Conservation (phyloP, 495 filamentous ascomycete genomes). For the Cetradonia linearis region DNA sequence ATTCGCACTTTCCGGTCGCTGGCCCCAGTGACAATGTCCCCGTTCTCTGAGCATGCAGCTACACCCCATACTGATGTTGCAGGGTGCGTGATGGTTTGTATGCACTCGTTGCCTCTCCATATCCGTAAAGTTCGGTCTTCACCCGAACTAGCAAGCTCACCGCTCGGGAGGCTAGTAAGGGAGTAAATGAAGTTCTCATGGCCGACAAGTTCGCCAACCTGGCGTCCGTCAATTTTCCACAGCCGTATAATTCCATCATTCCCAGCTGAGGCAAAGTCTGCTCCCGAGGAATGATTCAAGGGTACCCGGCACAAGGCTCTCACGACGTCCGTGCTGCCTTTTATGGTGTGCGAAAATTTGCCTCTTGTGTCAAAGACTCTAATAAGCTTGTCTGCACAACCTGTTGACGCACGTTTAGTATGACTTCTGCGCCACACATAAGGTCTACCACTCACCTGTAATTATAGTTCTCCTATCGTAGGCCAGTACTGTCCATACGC, state of each 20-base stretch:
- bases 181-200: constrained; percentile 97
- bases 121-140: constrained; percentile 88
- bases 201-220: constrained; percentile 65
- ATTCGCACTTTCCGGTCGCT: constrained; percentile 82
- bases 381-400: constrained; percentile 79
- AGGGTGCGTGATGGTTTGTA: constrained; percentile 95
- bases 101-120: constrained; percentile 71
- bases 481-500: constrained; percentile 83
- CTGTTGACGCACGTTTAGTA: constrained; percentile 28
- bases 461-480: constrained; percentile 71
- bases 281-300: constrained; percentile 62
- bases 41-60: constrained; percentile 65
- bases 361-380: constrained; percentile 65
- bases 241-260: constrained; percentile 80
- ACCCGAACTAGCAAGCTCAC: constrained; percentile 80
- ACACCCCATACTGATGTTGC: constrained; percentile 95
- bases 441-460: constrained; percentile 47
- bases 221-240: constrained; percentile 66
- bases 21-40: constrained; percentile 85
- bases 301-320: constrained; percentile 77
- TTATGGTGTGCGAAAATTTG: constrained; percentile 53
- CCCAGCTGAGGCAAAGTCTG: constrained; percentile 78
- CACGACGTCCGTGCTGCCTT: constrained; percentile 68
- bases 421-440: neutral
- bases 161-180: constrained; percentile 62